Conservation (phyloP, 2,329 filamentous ascomycete species). For the Xylaria sp. region DNA sequence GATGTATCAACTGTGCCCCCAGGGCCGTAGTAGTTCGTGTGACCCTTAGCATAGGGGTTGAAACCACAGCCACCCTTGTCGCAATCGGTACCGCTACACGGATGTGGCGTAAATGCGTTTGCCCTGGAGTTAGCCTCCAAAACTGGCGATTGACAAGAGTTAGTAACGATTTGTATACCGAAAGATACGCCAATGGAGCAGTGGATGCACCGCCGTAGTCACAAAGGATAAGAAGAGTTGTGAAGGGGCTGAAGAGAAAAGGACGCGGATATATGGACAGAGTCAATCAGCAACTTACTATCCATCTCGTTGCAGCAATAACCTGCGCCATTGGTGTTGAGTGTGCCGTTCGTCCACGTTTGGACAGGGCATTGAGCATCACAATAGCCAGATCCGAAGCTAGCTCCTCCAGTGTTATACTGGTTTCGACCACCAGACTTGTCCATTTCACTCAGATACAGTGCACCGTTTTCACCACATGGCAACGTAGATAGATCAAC, state of each 20-base stretch:
- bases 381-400: slow-evolving; percentile 69
- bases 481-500: slow-evolving; percentile 71
- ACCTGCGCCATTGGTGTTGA: slow-evolving; percentile 65
- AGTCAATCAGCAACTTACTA: slow-evolving; percentile 38
- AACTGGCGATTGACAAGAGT: slow-evolving; percentile 44
- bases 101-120: slow-evolving; percentile 67
- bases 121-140: slow-evolving; percentile 72
- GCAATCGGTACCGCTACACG: slow-evolving; percentile 59
- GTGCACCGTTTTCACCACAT: slow-evolving; percentile 73
- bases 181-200: not conserved
- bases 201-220: not conserved
- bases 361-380: slow-evolving; percentile 64
- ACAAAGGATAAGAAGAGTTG: not conserved
- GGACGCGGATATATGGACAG: too few relatives aligned
- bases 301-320: slow-evolving; percentile 76
- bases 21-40: slow-evolving; percentile 43
- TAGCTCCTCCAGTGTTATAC: slow-evolving; percentile 65
- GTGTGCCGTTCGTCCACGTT: slow-evolving; percentile 57
- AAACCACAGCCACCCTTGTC: slow-evolving; percentile 52
- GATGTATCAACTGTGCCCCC: slow-evolving; percentile 44
- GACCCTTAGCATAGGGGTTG: slow-evolving; percentile 51
- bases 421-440: slow-evolving; percentile 66
- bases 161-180: not conserved
- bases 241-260: not conserved
- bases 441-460: slow-evolving; percentile 72